phyloP scores from a whole-genome alignment of 164 flowering plant species.

The Chloranthus sessilifolius region DNA sequence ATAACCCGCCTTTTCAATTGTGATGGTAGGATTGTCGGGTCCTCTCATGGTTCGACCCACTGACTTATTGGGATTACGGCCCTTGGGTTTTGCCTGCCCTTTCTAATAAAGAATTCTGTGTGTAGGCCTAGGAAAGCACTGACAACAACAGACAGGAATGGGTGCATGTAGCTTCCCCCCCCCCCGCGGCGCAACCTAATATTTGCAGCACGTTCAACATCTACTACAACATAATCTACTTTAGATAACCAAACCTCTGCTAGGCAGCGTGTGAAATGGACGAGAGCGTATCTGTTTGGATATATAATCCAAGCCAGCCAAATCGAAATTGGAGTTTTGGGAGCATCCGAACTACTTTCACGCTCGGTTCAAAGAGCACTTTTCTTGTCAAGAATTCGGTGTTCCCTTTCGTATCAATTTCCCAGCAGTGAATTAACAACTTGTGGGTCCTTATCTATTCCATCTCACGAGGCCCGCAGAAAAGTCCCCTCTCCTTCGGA shows the following conservation, averaged over 20 bases:
- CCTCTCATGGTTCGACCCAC: constrained; percentile 9
- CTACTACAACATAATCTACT: background rate
- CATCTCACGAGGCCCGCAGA: background rate
- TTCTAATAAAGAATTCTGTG: constrained; percentile 10
- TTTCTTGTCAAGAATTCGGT: background rate
- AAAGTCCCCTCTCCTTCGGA: constrained; percentile 3
- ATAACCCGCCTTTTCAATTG: constrained; percentile 1
- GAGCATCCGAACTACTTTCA: background rate
- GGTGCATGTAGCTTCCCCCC: background rate
- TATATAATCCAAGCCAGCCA: background rate
- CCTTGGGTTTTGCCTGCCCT: constrained; percentile 11
- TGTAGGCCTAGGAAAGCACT: background rate
- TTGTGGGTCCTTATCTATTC: background rate
- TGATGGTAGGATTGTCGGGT: constrained; percentile 2
- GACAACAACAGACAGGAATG: background rate
- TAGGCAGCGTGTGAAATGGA: background rate
- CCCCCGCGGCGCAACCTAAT: background rate
- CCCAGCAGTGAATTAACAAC: background rate
- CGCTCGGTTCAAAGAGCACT: background rate
- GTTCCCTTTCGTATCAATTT: background rate
- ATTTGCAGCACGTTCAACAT: background rate
- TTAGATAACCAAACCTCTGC: background rate
- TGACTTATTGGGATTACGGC: constrained; percentile 9
- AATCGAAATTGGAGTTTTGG: no score
- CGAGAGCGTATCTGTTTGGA: background rate